Evolutionary conservation across 148 eudicot genomes (phyloP), one percentile per base, ranked within the genome.

Genomic region (Chenopodium formosanum): DNA sequence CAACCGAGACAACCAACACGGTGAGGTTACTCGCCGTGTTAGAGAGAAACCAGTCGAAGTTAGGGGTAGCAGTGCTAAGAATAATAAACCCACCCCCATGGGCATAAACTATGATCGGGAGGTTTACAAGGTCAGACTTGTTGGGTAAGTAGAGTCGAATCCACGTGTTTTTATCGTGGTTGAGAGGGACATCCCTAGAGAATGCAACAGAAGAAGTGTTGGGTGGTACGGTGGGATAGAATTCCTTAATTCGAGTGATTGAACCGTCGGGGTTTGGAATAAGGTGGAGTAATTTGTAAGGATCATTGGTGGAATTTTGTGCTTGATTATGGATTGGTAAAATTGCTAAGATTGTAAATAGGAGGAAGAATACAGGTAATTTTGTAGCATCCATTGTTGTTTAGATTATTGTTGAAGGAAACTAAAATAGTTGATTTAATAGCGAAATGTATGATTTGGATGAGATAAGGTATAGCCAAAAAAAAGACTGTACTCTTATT

Each of bases 41-140:
- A 5, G 84, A 77, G 74, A 85, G 84, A 69, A 86, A 78, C 8
- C 11, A 32, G 46, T 83, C 75, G 60, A n/a, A 75, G 70, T 52
- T 71, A 12, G 79, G 25, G 14, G 81, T 52, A 8, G 75, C 76
- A 6, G 86, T 74, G 52, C 82, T 77, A 13, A 83, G 56, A 29
- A 80, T 22, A 37, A 86, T 69, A 40, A 86, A 83, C 3, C 88
- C 88, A 4, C 88, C 88, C 11, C 88, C 84, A 62, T 86, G 88
- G 17, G 68, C 85, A 12, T 75, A 86, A 1, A 86, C 76, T 3
- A 81, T 46, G 47, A 86, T 64, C 0, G 86, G 88, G 2, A 83
- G 88, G 53, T 29, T 67, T 1, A n/a, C 17, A 25, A 29, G 52
- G 19, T 14, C 1, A 13, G 62, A 13, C 4, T 23, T 22, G 40